These are phyloP conservation scores for Aphanocladium album DNA, from an alignment of 2,329 filamentous ascomycete species.

Conservation along the genomic window DNA sequence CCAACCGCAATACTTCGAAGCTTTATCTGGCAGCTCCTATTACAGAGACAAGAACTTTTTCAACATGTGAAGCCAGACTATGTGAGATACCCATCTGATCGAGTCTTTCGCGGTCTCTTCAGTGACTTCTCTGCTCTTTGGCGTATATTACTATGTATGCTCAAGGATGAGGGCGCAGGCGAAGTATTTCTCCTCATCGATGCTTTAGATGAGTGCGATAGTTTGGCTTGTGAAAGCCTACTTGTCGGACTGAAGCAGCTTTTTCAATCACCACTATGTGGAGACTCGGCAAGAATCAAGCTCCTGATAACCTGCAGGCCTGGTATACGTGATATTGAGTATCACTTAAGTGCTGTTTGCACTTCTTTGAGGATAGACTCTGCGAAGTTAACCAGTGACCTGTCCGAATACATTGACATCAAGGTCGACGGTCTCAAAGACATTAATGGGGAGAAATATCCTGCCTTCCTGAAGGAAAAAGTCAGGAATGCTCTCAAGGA, in stretches of 20 bases:
- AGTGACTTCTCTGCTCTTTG: slow-evolving; percentile 10
- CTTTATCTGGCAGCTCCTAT: slow-evolving; percentile 15
- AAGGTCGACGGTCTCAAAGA: background rate
- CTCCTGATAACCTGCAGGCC: slow-evolving; percentile 11
- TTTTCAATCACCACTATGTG: background rate
- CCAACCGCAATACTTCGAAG: slow-evolving; percentile 13
- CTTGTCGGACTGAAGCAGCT: background rate
- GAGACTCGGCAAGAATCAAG: background rate
- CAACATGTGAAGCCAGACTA: background rate
- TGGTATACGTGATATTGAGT: slow-evolving; percentile 9
- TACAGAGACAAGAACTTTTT: slow-evolving; percentile 13
- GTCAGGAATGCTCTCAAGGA: no score
- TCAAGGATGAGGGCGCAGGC: slow-evolving; percentile 4
- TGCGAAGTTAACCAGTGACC: slow-evolving; percentile 7
- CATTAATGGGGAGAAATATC: no score
- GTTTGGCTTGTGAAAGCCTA: background rate
- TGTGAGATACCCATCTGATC: background rate
- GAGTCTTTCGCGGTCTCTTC: background rate
- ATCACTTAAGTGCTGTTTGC: background rate
- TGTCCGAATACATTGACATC: slow-evolving; percentile 9
- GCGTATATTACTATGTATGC: slow-evolving; percentile 11
- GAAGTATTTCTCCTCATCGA: slow-evolving; percentile 14
- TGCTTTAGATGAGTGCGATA: slow-evolving; percentile 15
- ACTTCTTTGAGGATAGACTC: background rate
- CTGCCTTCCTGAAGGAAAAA: no score